Evolutionary conservation across 176 grass and related monocot genomes (phyloP), one percentile per base, ranked within the genome.

Genomic region (Cymbopogon citratus): DNA sequence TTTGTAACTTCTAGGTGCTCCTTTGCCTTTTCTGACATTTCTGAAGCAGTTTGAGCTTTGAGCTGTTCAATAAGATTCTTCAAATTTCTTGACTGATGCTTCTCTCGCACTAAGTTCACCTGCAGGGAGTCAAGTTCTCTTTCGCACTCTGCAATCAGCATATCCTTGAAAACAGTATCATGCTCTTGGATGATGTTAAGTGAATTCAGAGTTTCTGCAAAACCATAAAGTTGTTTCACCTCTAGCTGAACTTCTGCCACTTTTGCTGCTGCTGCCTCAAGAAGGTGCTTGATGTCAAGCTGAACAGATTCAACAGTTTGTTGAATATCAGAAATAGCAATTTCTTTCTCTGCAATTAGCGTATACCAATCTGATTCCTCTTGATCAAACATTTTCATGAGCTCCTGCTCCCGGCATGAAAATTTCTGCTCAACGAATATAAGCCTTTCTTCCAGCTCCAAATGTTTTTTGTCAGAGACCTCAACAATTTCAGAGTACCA

Each of bases 301-400:
- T 87, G 63, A 83, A 85, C 84, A 73, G 85, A 89, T 76, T 76
- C 60, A 69, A 87, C 40, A 63, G 61, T 74, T 74, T 24, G 54
- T 87, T 80, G 84, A 87, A 94, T 73, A 36, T 79, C 81, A 77
- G 69, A 23, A 64, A 91, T 89, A 82, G 56, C 65, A 51, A 87
- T 74, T 84, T 94, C 89, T 71, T 91, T 87, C 51, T 94, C 89
- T 83, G 85, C 79, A 78, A 91, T 79, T 34, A 89, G 48, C 62
- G 80, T 73, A 66, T 83, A 87, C 89, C 85, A 91, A 86, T 87
- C 85, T 44, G 74, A 63, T 83, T 85, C 87, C 69, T 91, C 92
- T 80, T 89, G 81, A 73, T 91, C 89, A 45, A 94, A 85, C 57
- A 69, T 81, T 27, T 74, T 76, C 84, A 83, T 87, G 26, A 85